phyloP scores from a whole-genome alignment of 306 rosid genomes.

The Begonia loranthoides region DNA sequence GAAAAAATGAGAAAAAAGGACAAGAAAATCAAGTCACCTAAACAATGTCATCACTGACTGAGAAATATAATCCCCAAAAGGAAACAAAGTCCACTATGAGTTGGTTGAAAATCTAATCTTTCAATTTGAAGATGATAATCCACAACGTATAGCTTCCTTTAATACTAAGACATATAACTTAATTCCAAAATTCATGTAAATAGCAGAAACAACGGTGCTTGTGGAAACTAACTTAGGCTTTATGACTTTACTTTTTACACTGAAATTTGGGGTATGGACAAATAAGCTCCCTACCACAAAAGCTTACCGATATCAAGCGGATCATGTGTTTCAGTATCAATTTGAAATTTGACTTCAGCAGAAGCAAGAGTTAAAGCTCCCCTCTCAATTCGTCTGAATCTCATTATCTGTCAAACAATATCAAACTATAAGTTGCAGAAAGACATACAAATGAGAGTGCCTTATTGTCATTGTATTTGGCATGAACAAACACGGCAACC shows the following conservation, averaged over 20 bases:
- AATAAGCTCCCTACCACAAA: too few relatives aligned
- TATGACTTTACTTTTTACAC: too few relatives aligned
- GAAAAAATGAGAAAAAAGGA: constrained; percentile 10
- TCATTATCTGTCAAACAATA: constrained; percentile 61
- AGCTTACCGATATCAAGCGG: constrained; percentile 90
- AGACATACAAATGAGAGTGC: neutral
- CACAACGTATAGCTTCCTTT: too few relatives aligned
- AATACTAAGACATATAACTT: too few relatives aligned
- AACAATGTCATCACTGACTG: too few relatives aligned
- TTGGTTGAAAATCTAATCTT: neutral
- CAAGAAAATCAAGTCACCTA: neutral
- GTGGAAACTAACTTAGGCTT: too few relatives aligned
- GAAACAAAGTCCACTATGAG: neutral
- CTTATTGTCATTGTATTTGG: neutral
- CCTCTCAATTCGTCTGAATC: constrained; percentile 78
- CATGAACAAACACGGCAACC: neutral
- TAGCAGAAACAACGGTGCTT: too few relatives aligned
- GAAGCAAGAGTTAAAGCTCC: constrained; percentile 99
- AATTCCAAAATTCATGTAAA: too few relatives aligned
- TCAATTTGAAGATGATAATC: neutral
- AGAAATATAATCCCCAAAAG: neutral
- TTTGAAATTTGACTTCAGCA: constrained; percentile 97
- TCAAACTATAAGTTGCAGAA: constrained; percentile 12
- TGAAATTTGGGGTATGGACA: too few relatives aligned
- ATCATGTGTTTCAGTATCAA: constrained; percentile 97